A percentile compares a stretch with the other conserved stretches of the same genome.
Evolutionary conservation across 129 eudicot genomes (phyloP).

Genomic region (Flaveria ramosissima): DNA sequence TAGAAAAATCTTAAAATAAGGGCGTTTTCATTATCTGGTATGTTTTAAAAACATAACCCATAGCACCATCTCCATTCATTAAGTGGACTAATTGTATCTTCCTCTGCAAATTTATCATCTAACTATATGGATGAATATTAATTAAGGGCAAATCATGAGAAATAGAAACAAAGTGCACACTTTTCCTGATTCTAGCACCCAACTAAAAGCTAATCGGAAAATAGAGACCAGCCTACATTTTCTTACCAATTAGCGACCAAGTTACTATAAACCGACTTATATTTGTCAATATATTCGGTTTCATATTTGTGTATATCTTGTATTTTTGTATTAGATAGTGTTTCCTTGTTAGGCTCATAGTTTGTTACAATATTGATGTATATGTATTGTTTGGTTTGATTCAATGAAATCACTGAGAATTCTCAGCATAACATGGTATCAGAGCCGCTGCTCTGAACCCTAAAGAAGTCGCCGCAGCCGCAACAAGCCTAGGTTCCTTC

Average conservation of each 20-base stretch:
- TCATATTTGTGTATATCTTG: too few species aligned
- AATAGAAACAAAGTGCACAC: not conserved
- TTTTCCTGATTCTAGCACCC: not conserved
- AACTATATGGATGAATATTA: not conserved
- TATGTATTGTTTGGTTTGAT: too few species aligned
- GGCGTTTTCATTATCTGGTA: not conserved
- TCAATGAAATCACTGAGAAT: too few species aligned
- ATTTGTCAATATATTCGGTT: too few species aligned
- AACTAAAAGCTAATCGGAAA: not conserved
- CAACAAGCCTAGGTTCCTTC: too few species aligned
- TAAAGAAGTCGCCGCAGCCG: too few species aligned
- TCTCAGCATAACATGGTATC: too few species aligned
- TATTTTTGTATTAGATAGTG: too few species aligned
- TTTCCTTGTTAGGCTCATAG: too few species aligned
- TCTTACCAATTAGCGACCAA: not conserved
- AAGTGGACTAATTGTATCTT: constrained; percentile 64
- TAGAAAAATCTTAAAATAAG: not conserved
- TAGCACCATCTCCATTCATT: constrained; percentile 59
- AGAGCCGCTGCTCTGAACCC: too few species aligned
- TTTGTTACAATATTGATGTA: too few species aligned
- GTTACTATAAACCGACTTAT: not conserved
- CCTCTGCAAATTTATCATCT: constrained; percentile 44
- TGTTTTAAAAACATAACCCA: constrained; percentile 49
- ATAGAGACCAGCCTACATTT: not conserved
- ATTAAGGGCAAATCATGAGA: not conserved